Conservation (phyloP, 108 stramenopile genomes). For the Cylindrotheca fusiformis region DNA sequence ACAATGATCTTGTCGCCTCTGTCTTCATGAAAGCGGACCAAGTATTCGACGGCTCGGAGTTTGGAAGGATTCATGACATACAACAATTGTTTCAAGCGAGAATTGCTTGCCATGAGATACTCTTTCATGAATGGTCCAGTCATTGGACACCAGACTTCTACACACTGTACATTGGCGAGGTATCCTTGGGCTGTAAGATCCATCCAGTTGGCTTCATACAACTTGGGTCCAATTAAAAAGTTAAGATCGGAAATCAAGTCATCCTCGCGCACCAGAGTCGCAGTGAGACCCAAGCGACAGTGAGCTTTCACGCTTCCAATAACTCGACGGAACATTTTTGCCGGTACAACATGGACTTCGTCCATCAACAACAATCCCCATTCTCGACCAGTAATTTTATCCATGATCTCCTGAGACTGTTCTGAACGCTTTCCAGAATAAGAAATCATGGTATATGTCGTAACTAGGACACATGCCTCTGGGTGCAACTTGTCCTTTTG, state of each 20-base stretch:
- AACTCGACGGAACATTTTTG: constrained; percentile 92
- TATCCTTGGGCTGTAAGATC: constrained; percentile 97
- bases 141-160: constrained; percentile 99
- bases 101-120: constrained; percentile 80
- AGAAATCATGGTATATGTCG: constrained; percentile 98
- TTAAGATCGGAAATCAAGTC: constrained; percentile 96
- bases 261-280: constrained; percentile 98
- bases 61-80: constrained; percentile 99
- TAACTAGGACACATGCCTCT: constrained; percentile 90
- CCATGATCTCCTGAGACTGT: constrained; percentile 85
- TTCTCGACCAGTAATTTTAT: constrained; percentile 85
- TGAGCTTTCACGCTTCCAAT: constrained; percentile 94
- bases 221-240: constrained; percentile 98
- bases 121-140: constrained; percentile 95
- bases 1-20: constrained; percentile 98
- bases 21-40: constrained; percentile 92
- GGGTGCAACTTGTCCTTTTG: constrained; percentile 90
- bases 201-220: constrained; percentile 99
- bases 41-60: constrained; percentile 87
- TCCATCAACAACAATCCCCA: constrained; percentile 99
- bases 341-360: constrained; percentile 96
- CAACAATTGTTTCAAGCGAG: constrained; percentile 85
- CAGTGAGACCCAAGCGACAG: constrained; percentile 96
- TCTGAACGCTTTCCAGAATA: constrained; percentile 86
- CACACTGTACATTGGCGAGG: constrained; percentile 98